Conservation (phyloP, 2,329 filamentous ascomycete genomes). For the Camptophora hylomeconis region DNA sequence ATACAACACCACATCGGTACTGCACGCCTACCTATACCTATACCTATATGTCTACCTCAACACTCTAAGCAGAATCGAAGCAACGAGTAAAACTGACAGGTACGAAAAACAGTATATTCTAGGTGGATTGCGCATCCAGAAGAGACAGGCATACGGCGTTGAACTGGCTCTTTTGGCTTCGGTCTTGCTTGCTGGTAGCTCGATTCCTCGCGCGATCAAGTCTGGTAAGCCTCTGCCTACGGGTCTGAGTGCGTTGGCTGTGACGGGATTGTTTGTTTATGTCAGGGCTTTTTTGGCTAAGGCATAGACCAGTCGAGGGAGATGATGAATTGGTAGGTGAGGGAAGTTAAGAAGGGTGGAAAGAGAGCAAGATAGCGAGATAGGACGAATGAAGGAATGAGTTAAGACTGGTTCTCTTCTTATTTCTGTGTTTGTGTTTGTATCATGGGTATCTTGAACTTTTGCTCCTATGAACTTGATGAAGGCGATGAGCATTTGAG, state of each 20-base stretch:
- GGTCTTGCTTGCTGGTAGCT: conserved; percentile 67
- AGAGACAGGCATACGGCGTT: conserved; percentile 63
- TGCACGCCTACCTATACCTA: too few relatives aligned
- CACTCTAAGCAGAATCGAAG: too few relatives aligned
- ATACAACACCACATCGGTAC: too few relatives aligned
- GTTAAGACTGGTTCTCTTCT: too few relatives aligned
- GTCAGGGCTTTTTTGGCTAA: conserved; percentile 49
- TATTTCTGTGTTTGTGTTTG: too few relatives aligned
- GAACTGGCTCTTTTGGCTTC: conserved; percentile 85
- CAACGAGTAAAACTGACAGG: neutral
- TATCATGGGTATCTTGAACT: too few relatives aligned
- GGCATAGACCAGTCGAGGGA: too few relatives aligned
- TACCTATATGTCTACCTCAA: too few relatives aligned
- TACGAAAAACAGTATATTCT: conserved; percentile 47
- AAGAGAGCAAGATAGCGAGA: neutral
- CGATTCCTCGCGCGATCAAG: conserved; percentile 75
- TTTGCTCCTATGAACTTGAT: too few relatives aligned
- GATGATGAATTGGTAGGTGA: too few relatives aligned
- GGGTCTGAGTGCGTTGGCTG: conserved; percentile 63
- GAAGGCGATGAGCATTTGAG: too few relatives aligned
- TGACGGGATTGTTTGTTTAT: conserved; percentile 68
- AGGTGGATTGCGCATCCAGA: conserved; percentile 68
- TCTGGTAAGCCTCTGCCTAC: conserved; percentile 70
- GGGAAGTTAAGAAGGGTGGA: too few relatives aligned
- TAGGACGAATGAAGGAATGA: conserved; percentile 1